Evolutionary conservation across 106 monocot species (phyloP), one percentile per base, ranked within the genome.

Genomic region (Allium sativum): DNA sequence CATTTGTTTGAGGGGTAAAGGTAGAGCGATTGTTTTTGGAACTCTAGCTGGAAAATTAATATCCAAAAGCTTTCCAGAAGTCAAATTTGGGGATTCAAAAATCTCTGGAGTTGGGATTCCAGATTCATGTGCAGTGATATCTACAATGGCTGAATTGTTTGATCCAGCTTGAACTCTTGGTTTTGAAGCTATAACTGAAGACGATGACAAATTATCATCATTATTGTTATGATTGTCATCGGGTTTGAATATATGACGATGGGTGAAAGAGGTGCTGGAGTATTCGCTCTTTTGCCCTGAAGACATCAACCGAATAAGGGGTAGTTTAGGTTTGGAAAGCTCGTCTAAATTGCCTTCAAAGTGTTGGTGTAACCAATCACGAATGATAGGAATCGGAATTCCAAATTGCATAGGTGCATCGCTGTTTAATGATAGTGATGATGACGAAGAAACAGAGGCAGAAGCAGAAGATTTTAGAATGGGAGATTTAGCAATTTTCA

Each of bases 321-420:
- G 72, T 64, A 87, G 64, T 44, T 82, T 95, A 12, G 87, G 90
- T 58, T 87, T 95, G 77, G 76, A 77, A 54, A 87, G 79, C 73
- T 95, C 95, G 70, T 95, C 95, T 62, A 95, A 80, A 65, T 76
- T 95, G 13, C 95, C 95, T 51, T 90, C 81, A 90, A 90, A 96
- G 52, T 96, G 96, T 61, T 96, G 90, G 55, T 84, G 70, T 46
- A 96, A 74, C 96, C 96, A 96, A 65, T 87, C 90, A 57, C 74
- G 73, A 22, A 96, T 91, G 45, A 91, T 72, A 55, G 90, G 79
- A 12, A 96, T 84, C 0, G 96, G 96, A 17, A 91, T 90, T 47
- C 96, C 96, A 60, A 91, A 96, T 47, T 82, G 90, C 70, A 71
- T 78, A 6, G 79, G 66, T 40, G 58, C 53, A 66, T 87, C 96